Conservation (phyloP, 139 green algal species). For the Pseudopediastrum boryanum region DNA sequence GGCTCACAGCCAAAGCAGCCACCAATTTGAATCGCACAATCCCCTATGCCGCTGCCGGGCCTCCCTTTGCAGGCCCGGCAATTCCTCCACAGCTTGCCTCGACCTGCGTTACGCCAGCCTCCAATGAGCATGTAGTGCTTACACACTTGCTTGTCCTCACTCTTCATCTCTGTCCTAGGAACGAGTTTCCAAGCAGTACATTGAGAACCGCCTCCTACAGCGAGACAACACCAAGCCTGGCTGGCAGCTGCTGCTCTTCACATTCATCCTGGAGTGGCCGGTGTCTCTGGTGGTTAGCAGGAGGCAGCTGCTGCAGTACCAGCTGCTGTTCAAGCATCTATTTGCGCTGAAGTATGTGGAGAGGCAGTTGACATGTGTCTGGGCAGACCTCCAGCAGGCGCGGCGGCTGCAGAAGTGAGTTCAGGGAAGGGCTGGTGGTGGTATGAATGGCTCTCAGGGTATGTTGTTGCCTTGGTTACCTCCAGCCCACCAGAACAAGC, state of each 20-base stretch:
- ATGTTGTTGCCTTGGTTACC: neutral
- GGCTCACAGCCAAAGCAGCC: no score
- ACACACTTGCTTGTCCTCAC: no score
- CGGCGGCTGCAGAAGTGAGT: conserved; percentile 38
- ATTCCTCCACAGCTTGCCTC: no score
- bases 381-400: conserved; percentile 64
- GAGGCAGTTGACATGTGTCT: conserved; percentile 72
- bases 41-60: no score
- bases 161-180: no score
- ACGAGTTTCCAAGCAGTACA: no score
- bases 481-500: neutral
- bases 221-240: conserved; percentile 18
- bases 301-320: conserved; percentile 83
- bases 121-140: no score
- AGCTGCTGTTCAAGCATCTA: conserved; percentile 76
- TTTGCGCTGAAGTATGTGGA: conserved; percentile 87
- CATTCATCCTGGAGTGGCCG: conserved; percentile 77
- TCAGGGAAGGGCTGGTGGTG: neutral
- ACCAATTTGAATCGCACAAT: no score
- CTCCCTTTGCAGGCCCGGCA: no score
- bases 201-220: no score
- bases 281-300: conserved; percentile 78
- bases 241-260: conserved; percentile 70
- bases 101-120: no score
- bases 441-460: neutral